Conservation (phyloP, 2,329 filamentous ascomycete genomes). For the Lecanosticta acicola region DNA sequence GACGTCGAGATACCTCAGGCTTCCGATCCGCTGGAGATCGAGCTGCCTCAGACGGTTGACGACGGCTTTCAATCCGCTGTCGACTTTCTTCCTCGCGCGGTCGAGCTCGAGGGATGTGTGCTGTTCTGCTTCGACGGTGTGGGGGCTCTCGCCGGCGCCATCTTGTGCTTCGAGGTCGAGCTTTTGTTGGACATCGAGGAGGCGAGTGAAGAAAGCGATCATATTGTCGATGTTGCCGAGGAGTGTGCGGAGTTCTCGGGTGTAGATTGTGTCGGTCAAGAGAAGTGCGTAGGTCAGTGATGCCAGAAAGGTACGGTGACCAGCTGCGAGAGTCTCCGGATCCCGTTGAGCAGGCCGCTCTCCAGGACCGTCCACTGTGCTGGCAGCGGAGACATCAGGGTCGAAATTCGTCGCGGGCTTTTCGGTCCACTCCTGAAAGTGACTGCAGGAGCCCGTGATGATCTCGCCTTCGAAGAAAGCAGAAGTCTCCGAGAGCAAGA, state of each 20-base stretch:
- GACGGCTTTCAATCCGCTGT: slow-evolving; percentile 59
- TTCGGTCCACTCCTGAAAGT: slow-evolving; percentile 65
- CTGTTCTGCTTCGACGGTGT: slow-evolving; percentile 62
- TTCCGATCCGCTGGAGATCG: slow-evolving; percentile 47
- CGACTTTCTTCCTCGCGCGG: slow-evolving; percentile 59
- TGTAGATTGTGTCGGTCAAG: slow-evolving; percentile 59
- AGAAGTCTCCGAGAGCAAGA: slow-evolving; percentile 82
- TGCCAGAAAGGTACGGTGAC: slow-evolving; percentile 70
- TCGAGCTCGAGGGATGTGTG: slow-evolving; percentile 62
- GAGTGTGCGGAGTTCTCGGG: slow-evolving; percentile 59
- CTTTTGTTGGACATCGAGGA: slow-evolving; percentile 70
- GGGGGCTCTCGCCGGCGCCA: slow-evolving; percentile 52
- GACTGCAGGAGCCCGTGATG: slow-evolving; percentile 71
- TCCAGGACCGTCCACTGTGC: neutral
- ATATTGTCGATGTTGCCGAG: slow-evolving; percentile 75
- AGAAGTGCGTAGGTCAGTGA: slow-evolving; percentile 62
- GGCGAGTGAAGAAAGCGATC: slow-evolving; percentile 66
- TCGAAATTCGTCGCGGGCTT: slow-evolving; percentile 7
- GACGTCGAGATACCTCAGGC: slow-evolving; percentile 23
- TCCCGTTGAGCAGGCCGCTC: slow-evolving; percentile 53
- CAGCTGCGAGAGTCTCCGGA: slow-evolving; percentile 74
- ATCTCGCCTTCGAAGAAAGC: slow-evolving; percentile 88
- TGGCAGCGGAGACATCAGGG: slow-evolving; percentile 1
- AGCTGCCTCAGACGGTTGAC: slow-evolving; percentile 55
- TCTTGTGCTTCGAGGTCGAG: slow-evolving; percentile 78